Evolutionary conservation across 768 basidiomycete genomes (phyloP), one percentile per base, ranked within the genome.

Genomic region (Lactifluus piperatus): DNA sequence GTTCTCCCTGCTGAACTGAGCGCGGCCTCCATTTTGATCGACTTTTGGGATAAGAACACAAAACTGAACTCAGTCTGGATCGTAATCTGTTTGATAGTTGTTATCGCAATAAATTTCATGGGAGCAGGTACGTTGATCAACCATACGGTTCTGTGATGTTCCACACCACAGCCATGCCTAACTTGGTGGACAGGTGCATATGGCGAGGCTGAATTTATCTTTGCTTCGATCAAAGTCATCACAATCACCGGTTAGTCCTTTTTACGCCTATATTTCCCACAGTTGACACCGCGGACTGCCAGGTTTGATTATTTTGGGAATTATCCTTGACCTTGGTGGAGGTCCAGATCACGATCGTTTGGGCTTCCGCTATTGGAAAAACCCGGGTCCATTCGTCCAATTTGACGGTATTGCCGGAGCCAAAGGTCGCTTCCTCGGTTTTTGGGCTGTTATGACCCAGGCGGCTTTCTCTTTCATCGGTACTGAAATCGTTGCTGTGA

Each of bases 401-500:
- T 90, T 73, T 66, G 13, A 75, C 13, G 75, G 70, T 4, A 89
- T 91, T 22, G 6, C 66, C 4, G 94, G 94, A 4, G 60, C 79
- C 3, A 81, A 80, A 64, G 94, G 93, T 9, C 81, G 76, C 26
- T 97, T 97, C 79, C 77, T 85, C 20, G 86, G 80, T 24, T 84
- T 77, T 73, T 84, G 80, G 79, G 71, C 81, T 0, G 85, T 86
- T 57, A 73, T 95, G 73, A 83, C 85, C 7, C 87, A 94, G 64
- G 94, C 94, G 4, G 92, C 91, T 14, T 97, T 94, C 77, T 92
- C 91, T 11, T 94, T 79, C 71, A 92, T 94, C 60, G 94, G 94
- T 16, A 94, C 92, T 6, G 94, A 97, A 71, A 93, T 95, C 68
- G 92, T 95, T 43, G 91, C 90, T 29, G 86, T 89, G 74, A 66